phyloP scores from a whole-genome alignment of 176 grass and related monocot species.

The Triticum aestivum region DNA sequence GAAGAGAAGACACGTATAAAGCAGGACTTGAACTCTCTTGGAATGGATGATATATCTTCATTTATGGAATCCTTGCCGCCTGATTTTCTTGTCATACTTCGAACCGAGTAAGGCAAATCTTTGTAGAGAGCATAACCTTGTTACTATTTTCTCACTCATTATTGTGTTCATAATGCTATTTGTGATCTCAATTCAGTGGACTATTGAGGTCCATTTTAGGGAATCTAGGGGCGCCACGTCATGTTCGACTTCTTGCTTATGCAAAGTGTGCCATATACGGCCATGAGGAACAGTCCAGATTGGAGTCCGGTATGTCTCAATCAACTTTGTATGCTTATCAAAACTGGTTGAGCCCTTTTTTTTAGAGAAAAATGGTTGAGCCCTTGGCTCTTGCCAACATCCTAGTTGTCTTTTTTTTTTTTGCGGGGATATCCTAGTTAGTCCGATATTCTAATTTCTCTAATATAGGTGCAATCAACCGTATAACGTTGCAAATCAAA shows the following conservation, averaged over 20 bases:
- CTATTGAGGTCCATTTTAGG: conserved; percentile 80
- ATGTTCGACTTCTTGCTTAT: conserved; percentile 82
- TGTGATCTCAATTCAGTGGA: conserved; percentile 49
- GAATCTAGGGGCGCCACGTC: conserved; percentile 61
- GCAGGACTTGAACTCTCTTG: conserved; percentile 60
- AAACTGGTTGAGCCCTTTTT: neutral
- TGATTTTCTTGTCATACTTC: conserved; percentile 73
- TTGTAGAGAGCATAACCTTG: neutral
- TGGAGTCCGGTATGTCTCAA: conserved; percentile 32
- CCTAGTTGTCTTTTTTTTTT: neutral
- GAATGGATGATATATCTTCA: conserved; percentile 85
- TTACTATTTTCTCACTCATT: conserved; percentile 20
- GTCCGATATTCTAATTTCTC: neutral
- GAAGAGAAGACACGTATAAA: conserved; percentile 78
- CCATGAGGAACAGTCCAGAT: conserved; percentile 54
- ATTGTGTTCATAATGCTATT: conserved; percentile 22
- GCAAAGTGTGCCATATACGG: conserved; percentile 77
- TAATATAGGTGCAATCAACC: conserved; percentile 45
- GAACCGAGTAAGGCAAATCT: conserved; percentile 69
- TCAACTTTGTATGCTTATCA: neutral
- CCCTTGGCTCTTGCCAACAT: neutral
- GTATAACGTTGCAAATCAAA: conserved; percentile 39
- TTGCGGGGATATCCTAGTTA: neutral
- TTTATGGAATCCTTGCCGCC: conserved; percentile 90
- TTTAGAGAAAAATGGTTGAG: neutral